Evolutionary conservation across 192 early-diverging fungal species (phyloP), one percentile per base, ranked within the genome.

Genomic region (Spinellus fusiger): DNA sequence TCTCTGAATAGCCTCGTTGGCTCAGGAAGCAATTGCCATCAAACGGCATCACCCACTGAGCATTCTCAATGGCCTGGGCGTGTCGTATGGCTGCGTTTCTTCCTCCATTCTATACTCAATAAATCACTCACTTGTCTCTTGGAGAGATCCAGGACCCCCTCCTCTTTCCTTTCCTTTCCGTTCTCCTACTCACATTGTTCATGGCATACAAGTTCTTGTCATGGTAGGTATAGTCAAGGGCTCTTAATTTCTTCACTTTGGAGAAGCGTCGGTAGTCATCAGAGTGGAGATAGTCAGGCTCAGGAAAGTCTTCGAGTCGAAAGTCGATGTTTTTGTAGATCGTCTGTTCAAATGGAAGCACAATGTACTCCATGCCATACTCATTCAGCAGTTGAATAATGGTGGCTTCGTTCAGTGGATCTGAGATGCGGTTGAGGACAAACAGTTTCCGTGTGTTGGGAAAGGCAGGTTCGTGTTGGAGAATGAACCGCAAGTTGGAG

Each of bases 141-240:
- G 31, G 44, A 32, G 18, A 46, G 3, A 1, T 29, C 3, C 31
- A 37, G n/a, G 1, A 15, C 4, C 44, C 5, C 44, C 27, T 56
- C 7, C 10, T 29, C 6, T 15, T 46, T 47, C 4, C 4, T 48
- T 56, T 56, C 18, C 28, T 32, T n/a, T 23, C 49, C 25, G 25
- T 63, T 5, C 3, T 20, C n/a, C n/a, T n/a, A 59, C 73, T 76
- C 77, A 84, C 82, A 67, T 85, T 85, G 65, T 85, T 85, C 83
- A 85, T 85, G 47, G 74, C 83, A 65, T 85, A 85, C 31, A 77
- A 27, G 55, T 85, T 85, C 70, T 85, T 85, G 28, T 81, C 76
- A 61, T 85, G 82, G 50, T 85, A 85, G 9, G 82, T 80, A 60
- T 77, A 83, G 51, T 85, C 83, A 31, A 85, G 50, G 1, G 77